Evolutionary conservation across 148 eudicot species (phyloP).

Genomic region (Camellia lanceoleosa): DNA sequence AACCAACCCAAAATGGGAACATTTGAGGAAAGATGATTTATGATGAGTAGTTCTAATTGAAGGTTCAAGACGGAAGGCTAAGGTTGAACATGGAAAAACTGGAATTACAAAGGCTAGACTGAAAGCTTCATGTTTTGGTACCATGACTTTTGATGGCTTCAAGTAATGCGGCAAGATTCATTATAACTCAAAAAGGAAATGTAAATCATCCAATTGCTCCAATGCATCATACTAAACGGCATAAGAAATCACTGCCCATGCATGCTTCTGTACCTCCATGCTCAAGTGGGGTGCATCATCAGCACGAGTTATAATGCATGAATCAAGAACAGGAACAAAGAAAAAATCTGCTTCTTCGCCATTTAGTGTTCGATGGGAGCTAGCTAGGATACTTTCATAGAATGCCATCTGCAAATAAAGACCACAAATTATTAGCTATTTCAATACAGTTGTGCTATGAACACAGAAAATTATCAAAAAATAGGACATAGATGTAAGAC

Average conservation of each 20-base stretch:
- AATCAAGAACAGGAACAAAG: slow-evolving; percentile 91
- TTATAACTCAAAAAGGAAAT: too few relatives aligned
- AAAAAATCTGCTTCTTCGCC: slow-evolving; percentile 96
- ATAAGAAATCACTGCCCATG: slow-evolving; percentile 2
- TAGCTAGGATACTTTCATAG: slow-evolving; percentile 82
- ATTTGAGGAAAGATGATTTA: too few relatives aligned
- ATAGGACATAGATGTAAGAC: too few relatives aligned
- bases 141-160: too few relatives aligned
- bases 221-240: too few relatives aligned
- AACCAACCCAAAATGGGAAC: background rate
- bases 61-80: background rate
- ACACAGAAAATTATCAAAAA: too few relatives aligned
- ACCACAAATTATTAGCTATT: slow-evolving; percentile 14
- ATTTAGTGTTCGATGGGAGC: slow-evolving; percentile 76
- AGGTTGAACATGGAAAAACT: background rate
- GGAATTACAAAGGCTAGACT: background rate
- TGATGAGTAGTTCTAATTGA: too few relatives aligned
- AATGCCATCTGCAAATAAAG: slow-evolving; percentile 73
- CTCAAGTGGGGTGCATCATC: slow-evolving; percentile 89
- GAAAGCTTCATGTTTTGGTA: background rate
- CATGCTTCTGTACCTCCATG: slow-evolving; percentile 50
- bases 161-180: too few relatives aligned
- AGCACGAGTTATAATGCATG: slow-evolving; percentile 87
- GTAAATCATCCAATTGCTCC: too few relatives aligned
- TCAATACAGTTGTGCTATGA: background rate